Evolutionary conservation across 75 land plant species (phyloP), one percentile per base, ranked within the genome.

Genomic region (Chamaecyparis obtusa): DNA sequence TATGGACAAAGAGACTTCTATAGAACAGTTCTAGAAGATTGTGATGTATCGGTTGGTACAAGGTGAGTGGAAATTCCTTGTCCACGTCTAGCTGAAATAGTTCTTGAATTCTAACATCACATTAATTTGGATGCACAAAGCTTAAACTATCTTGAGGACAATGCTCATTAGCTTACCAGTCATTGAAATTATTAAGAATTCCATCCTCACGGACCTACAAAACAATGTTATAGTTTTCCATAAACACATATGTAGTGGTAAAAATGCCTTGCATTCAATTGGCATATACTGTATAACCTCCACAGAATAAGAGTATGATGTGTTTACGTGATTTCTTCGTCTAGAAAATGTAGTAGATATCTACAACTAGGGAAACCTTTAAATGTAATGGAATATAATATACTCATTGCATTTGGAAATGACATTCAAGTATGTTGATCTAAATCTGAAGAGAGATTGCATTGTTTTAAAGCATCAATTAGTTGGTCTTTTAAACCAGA

Each of bases 121-220:
- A 80, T 39, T 39, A 80, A 43, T 44, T 4, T 80, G 83, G 49
- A 80, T 80, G 83, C 83, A 80, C 49, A 49, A 44, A 80, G 30
- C 83, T 80, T 80, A 80, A 80, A 44, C 46, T 80, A 27, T 80
- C 30, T 80, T 80, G 83, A 80, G 51, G 83, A 43, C 30, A 24
- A 3, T 80, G 44, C 48, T n/a, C 46, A 43, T 80, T 80, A 51
- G 54, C 54, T 11, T 51, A 27, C 11, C n/a, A 80, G 83, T 44
- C n/a, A 44, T 19, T 39, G 48, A 44, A 24, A 43, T 41, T 43
- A 27, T 27, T 49, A 44, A 44, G 11, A 37, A 30, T 80, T 80
- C 83, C 83, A 80, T 49, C 49, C 83, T 43, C n/a, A 44, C 19
- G 1, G 27, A 39, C 27, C 44, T 80, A 2, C 79, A 16, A 7